A percentile compares a stretch with the other conserved stretches of the same genome.
phyloP scores from a whole-genome alignment of 257 asterid genomes.

The Avicennia marina region DNA sequence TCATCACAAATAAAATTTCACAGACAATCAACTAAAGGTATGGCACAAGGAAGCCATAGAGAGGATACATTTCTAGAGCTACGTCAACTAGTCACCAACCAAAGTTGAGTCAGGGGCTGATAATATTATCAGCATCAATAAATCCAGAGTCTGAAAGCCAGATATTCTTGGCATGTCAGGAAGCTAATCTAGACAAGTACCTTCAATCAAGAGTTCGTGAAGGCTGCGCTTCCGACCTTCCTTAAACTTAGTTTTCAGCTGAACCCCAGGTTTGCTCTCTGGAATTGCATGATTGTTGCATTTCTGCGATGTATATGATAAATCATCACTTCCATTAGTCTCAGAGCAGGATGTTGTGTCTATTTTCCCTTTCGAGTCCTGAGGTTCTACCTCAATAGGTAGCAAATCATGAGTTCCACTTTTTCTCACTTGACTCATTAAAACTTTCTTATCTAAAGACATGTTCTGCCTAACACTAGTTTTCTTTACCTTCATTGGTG shows the following conservation, averaged over 20 bases:
- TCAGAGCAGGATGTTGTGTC: constrained; percentile 21
- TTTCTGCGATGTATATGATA: constrained; percentile 22
- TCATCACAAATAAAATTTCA: neutral
- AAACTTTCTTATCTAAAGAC: constrained; percentile 21
- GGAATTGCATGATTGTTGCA: constrained; percentile 20
- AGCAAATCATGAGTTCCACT: constrained; percentile 9
- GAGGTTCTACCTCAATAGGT: constrained; percentile 27
- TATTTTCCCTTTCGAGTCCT: constrained; percentile 19
- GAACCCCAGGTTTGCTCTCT: constrained; percentile 18
- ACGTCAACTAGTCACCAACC: neutral
- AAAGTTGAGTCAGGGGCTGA: neutral
- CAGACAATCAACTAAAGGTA: neutral
- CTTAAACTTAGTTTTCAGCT: constrained; percentile 29
- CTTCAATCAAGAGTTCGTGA: constrained; percentile 38
- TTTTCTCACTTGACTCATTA: constrained; percentile 13
- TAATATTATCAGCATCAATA: neutral
- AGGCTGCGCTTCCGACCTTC: constrained; percentile 47
- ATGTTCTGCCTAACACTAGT: constrained; percentile 21
- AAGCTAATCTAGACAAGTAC: constrained; percentile 25
- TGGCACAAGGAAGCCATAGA: neutral
- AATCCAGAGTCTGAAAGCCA: neutral
- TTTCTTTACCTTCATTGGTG: constrained; percentile 25
- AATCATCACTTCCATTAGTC: constrained; percentile 24
- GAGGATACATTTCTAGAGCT: neutral
- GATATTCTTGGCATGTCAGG: neutral